Base-by-base conservation (phyloP, 768 basidiomycete species). In the Kwoniella sp. region DNA sequence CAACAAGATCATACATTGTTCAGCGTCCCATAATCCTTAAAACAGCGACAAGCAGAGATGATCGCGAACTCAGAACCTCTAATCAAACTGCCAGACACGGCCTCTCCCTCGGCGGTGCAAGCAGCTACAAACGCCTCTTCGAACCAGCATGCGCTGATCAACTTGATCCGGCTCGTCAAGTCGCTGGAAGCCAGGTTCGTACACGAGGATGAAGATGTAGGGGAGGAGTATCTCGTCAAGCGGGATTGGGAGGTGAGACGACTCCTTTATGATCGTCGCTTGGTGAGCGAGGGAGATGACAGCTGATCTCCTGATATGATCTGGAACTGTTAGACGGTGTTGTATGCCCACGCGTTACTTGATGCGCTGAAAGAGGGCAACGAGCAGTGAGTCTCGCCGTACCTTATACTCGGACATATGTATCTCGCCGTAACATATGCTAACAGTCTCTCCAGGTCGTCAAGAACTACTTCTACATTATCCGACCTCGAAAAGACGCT, bases 111-210 rank as follows among this genome's bases (percentile, higher is more conserved):
- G 7, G 65, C 55, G 23, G 12, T 66, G 4, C 68, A 65, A 48
- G 67, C 73, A 29, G 76, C 73, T 2, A 58, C 67, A 45, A 26
- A 66, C 25, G 72, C 73, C 0, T 72, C 72, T 13, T 55, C 28
- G 13, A 71, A 68, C 4, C 73, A 68, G n/a, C 76, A 77, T 50
- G 76, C 66, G 7, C 45, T 73, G n/a, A 65, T 75, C 61, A 77
- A 77, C 61, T 59, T 77, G 13, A 68, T 65, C 47, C 65, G 76
- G 15, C 55, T 77, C 30, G 71, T 75, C 51, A 59, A 65, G 34
- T 70, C 72, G 1, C 71, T 77, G 11, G 68, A 73, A 15, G 37
- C 13, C 20, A 70, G 63, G 23, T 41, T 53, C n/a, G 41, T 51
- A 12, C 34, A 61, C 4, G 63, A 64, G 20, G 70, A 67, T 37